Evolutionary conservation across 1,284 basidiomycete genomes (phyloP).

Genomic region (Cutaneotrichosporon spelunceum): DNA sequence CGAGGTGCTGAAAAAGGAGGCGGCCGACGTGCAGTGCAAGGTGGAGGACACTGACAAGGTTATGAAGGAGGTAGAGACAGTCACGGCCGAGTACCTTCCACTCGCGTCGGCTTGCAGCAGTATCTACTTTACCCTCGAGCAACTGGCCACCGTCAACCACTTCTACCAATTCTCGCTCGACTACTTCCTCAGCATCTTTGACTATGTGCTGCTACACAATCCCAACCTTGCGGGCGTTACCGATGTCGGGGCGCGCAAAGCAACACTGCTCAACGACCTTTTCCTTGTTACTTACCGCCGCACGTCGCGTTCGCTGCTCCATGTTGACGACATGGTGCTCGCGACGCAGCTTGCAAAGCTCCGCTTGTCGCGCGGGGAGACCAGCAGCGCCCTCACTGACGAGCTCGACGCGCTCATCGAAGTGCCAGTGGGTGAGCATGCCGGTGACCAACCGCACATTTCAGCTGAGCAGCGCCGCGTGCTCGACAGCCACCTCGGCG

Average conservation of each 20-base stretch:
- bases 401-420: slow-evolving; percentile 90
- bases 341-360: slow-evolving; percentile 87
- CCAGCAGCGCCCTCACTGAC: slow-evolving; percentile 67
- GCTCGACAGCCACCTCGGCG: slow-evolving; percentile 34
- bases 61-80: slow-evolving; percentile 94
- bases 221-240: slow-evolving; percentile 76
- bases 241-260: slow-evolving; percentile 70
- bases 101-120: slow-evolving; percentile 95
- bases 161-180: slow-evolving; percentile 98
- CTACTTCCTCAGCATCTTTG: slow-evolving; percentile 98
- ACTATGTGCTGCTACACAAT: slow-evolving; percentile 87
- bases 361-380: slow-evolving; percentile 64
- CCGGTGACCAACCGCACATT: slow-evolving; percentile 20
- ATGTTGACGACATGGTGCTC: slow-evolving; percentile 87
- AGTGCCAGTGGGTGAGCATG: slow-evolving; percentile 49
- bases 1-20: slow-evolving; percentile 95
- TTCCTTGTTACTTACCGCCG: slow-evolving; percentile 87
- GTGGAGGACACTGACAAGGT: slow-evolving; percentile 96
- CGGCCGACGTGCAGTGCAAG: slow-evolving; percentile 91
- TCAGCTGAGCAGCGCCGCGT: slow-evolving; percentile 34
- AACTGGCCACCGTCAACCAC: slow-evolving; percentile 89
- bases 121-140: slow-evolving; percentile 95
- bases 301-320: slow-evolving; percentile 84
- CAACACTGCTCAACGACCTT: slow-evolving; percentile 83
- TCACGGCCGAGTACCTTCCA: slow-evolving; percentile 90